These are phyloP conservation scores for Pseudognaphalium luteoalbum DNA, from an alignment of 129 eudicot genomes.

Conservation along the genomic window DNA sequence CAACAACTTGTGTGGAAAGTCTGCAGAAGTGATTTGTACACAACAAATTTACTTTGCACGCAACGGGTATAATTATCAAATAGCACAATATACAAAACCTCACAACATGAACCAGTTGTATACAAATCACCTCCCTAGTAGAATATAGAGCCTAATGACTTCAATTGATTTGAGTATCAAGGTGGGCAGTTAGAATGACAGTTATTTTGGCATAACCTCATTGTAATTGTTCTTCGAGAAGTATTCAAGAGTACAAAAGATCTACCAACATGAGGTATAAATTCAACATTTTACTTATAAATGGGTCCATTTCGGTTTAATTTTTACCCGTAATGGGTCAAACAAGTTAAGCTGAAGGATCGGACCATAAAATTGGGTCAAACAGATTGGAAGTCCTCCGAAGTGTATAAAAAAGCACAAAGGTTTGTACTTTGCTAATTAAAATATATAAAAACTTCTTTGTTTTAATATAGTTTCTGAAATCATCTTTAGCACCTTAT, in stretches of 20 bases:
- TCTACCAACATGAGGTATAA: neutral
- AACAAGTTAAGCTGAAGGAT: neutral
- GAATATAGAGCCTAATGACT: no score
- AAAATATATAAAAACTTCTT: no score
- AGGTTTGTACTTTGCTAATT: neutral
- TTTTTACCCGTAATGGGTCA: neutral
- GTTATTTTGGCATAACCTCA: neutral
- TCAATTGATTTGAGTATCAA: neutral
- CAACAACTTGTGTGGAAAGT: neutral
- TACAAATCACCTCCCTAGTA: neutral
- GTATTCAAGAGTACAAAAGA: neutral
- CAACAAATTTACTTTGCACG: no score
- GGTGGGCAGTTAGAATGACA: neutral
- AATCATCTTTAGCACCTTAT: neutral
- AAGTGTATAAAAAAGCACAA: no score
- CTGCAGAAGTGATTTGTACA: neutral
- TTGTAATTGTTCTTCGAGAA: neutral
- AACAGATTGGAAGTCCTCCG: neutral
- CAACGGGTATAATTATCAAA: neutral
- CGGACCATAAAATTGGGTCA: neutral
- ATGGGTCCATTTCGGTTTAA: neutral
- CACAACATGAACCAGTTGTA: neutral
- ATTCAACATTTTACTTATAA: neutral
- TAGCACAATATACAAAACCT: neutral
- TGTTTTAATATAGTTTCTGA: neutral